phyloP scores from a whole-genome alignment of 1,284 basidiomycete genomes.

The Chalciporus sp. region DNA sequence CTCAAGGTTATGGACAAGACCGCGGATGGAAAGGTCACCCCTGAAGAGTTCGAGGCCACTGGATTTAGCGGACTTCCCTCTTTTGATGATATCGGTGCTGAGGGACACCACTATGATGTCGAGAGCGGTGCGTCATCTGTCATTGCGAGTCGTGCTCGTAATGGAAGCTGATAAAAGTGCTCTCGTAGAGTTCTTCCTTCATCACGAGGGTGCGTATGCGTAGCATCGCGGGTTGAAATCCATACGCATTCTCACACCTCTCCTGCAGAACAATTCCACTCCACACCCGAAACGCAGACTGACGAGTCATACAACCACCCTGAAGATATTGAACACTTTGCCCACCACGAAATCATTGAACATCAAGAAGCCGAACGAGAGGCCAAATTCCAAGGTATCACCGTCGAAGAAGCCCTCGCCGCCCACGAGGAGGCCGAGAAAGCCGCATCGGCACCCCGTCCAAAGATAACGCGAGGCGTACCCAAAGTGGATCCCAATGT shows the following conservation, averaged over 20 bases:
- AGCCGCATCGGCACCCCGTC: slow-evolving; percentile 35
- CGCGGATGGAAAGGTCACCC: slow-evolving; percentile 75
- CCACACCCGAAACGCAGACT: slow-evolving; percentile 94
- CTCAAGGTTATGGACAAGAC: slow-evolving; percentile 78
- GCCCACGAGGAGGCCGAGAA: slow-evolving; percentile 42
- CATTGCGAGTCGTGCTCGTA: background rate
- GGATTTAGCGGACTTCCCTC: slow-evolving; percentile 83
- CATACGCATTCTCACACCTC: background rate
- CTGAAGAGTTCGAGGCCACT: slow-evolving; percentile 79
- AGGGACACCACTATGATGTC: slow-evolving; percentile 92
- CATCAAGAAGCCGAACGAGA: slow-evolving; percentile 82
- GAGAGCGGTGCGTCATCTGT: slow-evolving; percentile 65
- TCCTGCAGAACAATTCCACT: slow-evolving; percentile 81
- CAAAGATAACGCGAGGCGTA: slow-evolving; percentile 56
- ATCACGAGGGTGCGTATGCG: slow-evolving; percentile 82
- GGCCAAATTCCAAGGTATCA: slow-evolving; percentile 80
- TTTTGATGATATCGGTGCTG: slow-evolving; percentile 86
- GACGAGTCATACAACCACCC: slow-evolving; percentile 94
- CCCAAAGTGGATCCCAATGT: slow-evolving; percentile 66
- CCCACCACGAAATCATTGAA: slow-evolving; percentile 89
- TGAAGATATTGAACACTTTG: slow-evolving; percentile 89
- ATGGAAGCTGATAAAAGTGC: slow-evolving; percentile 2
- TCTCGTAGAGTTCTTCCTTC: slow-evolving; percentile 79
- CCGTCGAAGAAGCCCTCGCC: slow-evolving; percentile 65
- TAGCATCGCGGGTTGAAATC: background rate